Evolutionary conservation across 768 basidiomycete genomes (phyloP).

Genomic region (Boletus rubescentipes): DNA sequence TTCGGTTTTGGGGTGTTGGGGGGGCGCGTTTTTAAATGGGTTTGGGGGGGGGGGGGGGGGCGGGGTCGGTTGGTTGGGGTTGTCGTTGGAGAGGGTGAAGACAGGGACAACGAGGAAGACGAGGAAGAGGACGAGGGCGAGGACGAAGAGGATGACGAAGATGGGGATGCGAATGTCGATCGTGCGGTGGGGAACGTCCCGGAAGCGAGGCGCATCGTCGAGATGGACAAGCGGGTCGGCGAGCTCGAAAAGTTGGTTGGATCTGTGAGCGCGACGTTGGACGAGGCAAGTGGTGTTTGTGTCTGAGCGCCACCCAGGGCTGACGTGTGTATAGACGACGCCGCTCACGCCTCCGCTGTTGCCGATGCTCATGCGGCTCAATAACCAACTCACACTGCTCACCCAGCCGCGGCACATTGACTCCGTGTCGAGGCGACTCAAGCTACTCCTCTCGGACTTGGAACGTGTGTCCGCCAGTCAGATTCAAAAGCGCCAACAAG

Average conservation of each 20-base stretch:
- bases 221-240: conserved; percentile 82
- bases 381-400: conserved; percentile 81
- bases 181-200: conserved; percentile 23
- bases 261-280: conserved; percentile 71
- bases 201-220: conserved; percentile 54
- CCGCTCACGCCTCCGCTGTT: conserved; percentile 80
- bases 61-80: conserved; percentile 61
- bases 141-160: conserved; percentile 1
- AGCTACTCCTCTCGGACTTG: conserved; percentile 88
- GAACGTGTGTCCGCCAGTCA: conserved; percentile 66
- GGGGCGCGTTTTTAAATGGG: too few relatives aligned
- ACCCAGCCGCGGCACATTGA: conserved; percentile 97
- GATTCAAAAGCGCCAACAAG: conserved; percentile 23
- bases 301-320: background rate
- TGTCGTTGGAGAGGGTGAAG: conserved; percentile 39
- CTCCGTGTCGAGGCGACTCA: conserved; percentile 90
- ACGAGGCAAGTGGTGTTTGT: conserved; percentile 59
- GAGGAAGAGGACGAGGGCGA: conserved; percentile 4
- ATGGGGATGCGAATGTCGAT: background rate
- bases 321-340: conserved; percentile 48
- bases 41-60: conserved; percentile 65
- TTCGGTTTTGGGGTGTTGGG: too few relatives aligned
- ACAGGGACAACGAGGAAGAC: background rate
- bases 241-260: conserved; percentile 84
- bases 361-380: conserved; percentile 76